Evolutionary conservation across 1,284 basidiomycete genomes (phyloP).

Genomic region (Leccinum ponderosum): DNA sequence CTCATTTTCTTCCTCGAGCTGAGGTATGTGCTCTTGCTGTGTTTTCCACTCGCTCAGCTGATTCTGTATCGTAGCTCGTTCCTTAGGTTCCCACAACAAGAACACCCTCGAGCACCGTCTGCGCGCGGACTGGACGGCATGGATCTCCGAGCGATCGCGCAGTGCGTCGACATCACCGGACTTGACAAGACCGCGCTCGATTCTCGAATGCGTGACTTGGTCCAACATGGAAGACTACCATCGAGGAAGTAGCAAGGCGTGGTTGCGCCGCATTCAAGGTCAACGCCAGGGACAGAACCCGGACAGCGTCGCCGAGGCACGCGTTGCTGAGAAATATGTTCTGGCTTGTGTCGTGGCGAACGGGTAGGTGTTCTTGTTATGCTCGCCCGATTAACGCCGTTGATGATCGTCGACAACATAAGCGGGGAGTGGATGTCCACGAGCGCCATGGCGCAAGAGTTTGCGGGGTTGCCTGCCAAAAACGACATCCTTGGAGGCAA

Average conservation of each 20-base stretch:
- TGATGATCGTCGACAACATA: conserved; percentile 41
- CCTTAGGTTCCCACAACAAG: no score
- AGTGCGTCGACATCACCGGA: not conserved
- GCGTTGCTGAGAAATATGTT: conserved; percentile 60
- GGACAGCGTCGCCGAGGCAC: conserved; percentile 42
- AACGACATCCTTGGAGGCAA: conserved; percentile 11
- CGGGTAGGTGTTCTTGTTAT: conserved; percentile 41
- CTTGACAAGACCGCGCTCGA: not conserved
- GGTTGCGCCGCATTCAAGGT: conserved; percentile 46
- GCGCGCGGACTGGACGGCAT: conserved; percentile 65
- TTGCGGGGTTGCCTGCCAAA: conserved; percentile 46
- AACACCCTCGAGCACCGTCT: conserved; percentile 18
- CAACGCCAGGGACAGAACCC: conserved; percentile 37
- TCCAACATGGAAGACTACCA: conserved; percentile 68
- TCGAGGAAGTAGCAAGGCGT: conserved; percentile 63
- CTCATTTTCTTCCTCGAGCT: no score
- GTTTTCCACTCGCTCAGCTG: no score
- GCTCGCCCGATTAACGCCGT: not conserved
- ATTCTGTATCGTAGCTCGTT: no score
- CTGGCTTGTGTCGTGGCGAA: conserved; percentile 67
- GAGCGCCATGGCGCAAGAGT: conserved; percentile 63
- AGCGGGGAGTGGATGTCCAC: conserved; percentile 67
- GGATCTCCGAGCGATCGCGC: conserved; percentile 40
- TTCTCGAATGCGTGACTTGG: conserved; percentile 51
- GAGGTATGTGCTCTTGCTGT: no score